Base-by-base conservation (phyloP, 179 eudicot genomes). In the Nepenthes alata region DNA sequence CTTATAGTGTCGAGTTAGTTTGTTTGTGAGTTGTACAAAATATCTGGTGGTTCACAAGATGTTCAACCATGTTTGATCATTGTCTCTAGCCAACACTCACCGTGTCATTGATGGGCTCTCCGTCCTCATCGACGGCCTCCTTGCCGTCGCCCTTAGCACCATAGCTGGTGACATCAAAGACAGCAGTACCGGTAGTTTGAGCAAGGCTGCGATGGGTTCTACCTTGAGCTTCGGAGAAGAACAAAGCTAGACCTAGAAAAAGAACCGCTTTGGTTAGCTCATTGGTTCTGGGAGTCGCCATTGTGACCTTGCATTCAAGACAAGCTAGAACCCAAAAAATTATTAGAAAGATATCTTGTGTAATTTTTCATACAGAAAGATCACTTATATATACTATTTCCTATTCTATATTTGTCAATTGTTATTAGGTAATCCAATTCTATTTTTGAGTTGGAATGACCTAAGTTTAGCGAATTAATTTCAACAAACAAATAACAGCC, bases 221-320 rank as follows among this genome's bases (percentile, higher is more conserved):
- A 35, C 70, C 75, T 53, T 72, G 70, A 11, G 47, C 75, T 39
- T 49, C 64, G 60, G 56, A 63, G n/a, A 65, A 34, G 47, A 69
- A 57, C 53, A 75, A 73, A 35, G 74, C 64, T 10, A 79, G 50
- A 36, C 81, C 71, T 58, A 82, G n/a, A 50, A 75, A 13, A 48
- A 78, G 54, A 39, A 53, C 58, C n/a, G 12, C 41, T 11, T 37
- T 61, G 36, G 36, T 56, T 10, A 37, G 12, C 54, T 58, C 59
- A 35, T n/a, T 37, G 10, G 53, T 35, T 62, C 54, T 54, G 36
- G 8, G 52, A 39, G 53, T 68, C 25, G 53, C 58, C 77, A 82
- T 79, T 54, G 63, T 79, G 77, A 60, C 76, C 77, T 74, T 74
- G 79, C 67, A 64, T 54, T 54, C 58, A 55, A 36, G 8, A 34